Evolutionary conservation across 140 eudicot genomes (phyloP), one percentile per base, ranked within the genome.

Genomic region (Anethum foeniculum): DNA sequence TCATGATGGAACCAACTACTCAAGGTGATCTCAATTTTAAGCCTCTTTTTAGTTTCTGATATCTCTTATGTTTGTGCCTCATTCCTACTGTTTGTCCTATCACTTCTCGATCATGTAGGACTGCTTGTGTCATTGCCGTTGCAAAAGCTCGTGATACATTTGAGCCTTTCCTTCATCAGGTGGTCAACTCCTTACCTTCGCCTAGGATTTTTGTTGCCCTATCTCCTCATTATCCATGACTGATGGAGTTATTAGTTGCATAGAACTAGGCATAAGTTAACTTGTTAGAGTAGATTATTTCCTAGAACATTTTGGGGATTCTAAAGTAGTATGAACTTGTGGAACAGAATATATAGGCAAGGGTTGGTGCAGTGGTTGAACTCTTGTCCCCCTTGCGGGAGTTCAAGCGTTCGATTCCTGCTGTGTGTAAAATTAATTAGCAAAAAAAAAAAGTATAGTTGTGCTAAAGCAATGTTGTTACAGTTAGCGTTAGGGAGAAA

Each of bases 121-220:
- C 98, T 18, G 96, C 97, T 73, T 94, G 98, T 84, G 98, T 94
- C 82, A 92, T 94, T 84, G 97, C 97, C 69, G 97, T 94, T 84
- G 89, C 98, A 79, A 94, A 92, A 88, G 98, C 98, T 79, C 98
- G 97, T 83, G 98, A 94, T 83, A 92, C 98, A 41, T 92, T 92
- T 75, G 96, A 92, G 85, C 97, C 98, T 71, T 92, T 90, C 82
- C 98, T 94, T 58, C 96, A 92, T 84, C 98, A 94, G 97, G 98
- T 92, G 72, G 79, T 36, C 8, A 52, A 60, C 78, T 69, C 76
- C 68, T 69, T 79, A 14, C n/a, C 3, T 28, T 77, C 34, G 5
- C n/a, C 65, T 43, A 48, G 58, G 16, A 23, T 25, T 49, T 80
- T 9, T 52, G 10, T 47, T 67, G 41, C 51, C 30, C 46, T 3